Base-by-base conservation (phyloP, 177 flowering plant genomes). In the Vitis hybrid region DNA sequence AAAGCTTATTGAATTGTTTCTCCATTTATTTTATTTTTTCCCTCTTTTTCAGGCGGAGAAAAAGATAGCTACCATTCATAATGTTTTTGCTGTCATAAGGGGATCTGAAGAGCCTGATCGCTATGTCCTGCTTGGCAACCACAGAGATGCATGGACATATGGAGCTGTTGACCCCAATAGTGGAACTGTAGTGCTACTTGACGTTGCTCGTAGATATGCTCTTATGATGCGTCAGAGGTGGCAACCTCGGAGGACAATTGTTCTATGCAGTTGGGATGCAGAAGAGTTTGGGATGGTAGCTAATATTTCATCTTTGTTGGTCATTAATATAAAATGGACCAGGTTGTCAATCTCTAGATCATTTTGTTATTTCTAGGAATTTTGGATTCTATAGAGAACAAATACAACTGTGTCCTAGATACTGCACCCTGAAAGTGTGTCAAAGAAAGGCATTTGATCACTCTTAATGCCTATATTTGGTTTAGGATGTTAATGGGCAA, bases 151-250 rank as follows among this genome's bases (percentile, higher is more conserved):
- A 56, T 96, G 99, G 99, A 91, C 97, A 48, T 96, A 83, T 85
- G 99, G 99, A 69, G 99, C 97, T 62, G 97, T 96, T 70, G 99
- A 96, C 74, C 99, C 99, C 13, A 93, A 88, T 75, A 96, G 99
- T 80, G 99, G 99, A 73, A 96, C 99, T 67, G 90, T 98, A 31
- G 87, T 87, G 10, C 82, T 96, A 66, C 95, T 96, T 74, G 99
- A 96, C 77, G 81, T 96, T 75, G 95, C 95, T 64, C 87, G 94
- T 12, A 75, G 99, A 19, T 88, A 76, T 61, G 70, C 89, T 65
- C 80, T 80, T 70, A 72, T 96, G 61, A 66, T 87, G 84, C 82
- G 74, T 10, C 59, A 15, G 56, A 92, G 97, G 13, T 96, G 99
- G 99, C 81, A 45, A 4, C 99, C 99, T 60, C 78, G 94, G 63